Conservation (phyloP, 2,329 filamentous ascomycete species). For the Ophiostoma ulmi region DNA sequence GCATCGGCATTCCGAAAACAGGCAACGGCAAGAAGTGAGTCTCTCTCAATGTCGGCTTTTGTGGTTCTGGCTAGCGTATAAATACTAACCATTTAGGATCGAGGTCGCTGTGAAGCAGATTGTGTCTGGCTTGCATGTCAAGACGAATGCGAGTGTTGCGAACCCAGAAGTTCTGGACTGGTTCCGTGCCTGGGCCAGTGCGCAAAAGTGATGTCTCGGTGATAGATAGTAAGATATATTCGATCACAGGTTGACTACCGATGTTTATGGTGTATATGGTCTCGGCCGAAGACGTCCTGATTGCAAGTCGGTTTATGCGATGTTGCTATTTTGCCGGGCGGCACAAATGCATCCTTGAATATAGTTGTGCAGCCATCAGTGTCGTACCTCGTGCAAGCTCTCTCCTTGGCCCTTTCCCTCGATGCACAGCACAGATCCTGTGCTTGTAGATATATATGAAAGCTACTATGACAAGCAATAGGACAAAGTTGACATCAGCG, state of each 20-base stretch:
- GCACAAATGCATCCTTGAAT: not conserved
- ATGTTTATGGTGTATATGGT: too few relatives aligned
- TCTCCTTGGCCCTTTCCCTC: not conserved
- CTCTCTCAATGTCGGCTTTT: not conserved
- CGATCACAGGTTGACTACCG: not conserved
- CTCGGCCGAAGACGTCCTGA: too few relatives aligned
- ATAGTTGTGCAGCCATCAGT: not conserved
- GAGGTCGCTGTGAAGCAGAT: constrained; percentile 97
- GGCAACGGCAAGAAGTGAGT: constrained; percentile 91
- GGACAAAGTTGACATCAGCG: not conserved
- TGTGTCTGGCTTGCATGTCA: constrained; percentile 76
- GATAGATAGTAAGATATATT: not conserved
- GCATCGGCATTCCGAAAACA: constrained; percentile 80
- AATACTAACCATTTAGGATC: constrained; percentile 50
- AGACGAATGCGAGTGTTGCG: constrained; percentile 87
- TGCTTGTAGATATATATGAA: not conserved
- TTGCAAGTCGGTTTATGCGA: not conserved
- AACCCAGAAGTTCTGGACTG: constrained; percentile 84
- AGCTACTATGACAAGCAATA: not conserved
- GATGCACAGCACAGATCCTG: not conserved
- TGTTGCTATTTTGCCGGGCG: not conserved
- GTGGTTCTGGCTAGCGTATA: too few relatives aligned
- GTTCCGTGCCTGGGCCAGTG: constrained; percentile 72
- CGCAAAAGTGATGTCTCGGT: constrained; percentile 36
- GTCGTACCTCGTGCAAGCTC: not conserved